A percentile compares a stretch with the other conserved stretches of the same genome.
phyloP scores from a whole-genome alignment of 164 flowering plant species.

The Kalanchoe fedtschenkoi region DNA sequence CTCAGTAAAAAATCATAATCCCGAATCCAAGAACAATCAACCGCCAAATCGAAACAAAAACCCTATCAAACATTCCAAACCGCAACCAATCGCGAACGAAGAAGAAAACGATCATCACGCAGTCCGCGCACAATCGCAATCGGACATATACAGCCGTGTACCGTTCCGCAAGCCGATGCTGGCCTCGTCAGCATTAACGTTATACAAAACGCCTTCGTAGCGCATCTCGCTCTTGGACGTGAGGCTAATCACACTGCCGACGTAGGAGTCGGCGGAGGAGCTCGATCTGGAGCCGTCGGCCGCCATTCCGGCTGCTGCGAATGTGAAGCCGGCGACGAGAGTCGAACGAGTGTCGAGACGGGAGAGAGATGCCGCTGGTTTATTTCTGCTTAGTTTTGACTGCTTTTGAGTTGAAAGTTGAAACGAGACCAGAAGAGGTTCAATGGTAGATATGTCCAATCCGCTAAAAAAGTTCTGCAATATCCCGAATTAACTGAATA shows the following conservation, averaged over 20 bases:
- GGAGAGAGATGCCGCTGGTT: no score
- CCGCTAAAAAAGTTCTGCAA: no score
- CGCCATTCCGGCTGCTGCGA: slow-evolving; percentile 27
- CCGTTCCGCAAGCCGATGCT: slow-evolving; percentile 78
- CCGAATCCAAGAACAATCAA: background rate
- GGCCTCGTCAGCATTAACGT: slow-evolving; percentile 86
- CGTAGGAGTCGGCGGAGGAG: slow-evolving; percentile 69
- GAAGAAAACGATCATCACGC: background rate
- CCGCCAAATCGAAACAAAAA: background rate
- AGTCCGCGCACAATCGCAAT: background rate
- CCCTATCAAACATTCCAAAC: background rate
- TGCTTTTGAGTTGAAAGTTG: background rate
- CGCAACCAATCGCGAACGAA: background rate
- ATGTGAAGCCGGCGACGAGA: background rate
- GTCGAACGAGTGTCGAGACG: background rate
- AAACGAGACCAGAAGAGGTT: background rate
- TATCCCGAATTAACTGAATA: no score
- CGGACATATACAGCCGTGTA: no score
- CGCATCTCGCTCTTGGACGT: slow-evolving; percentile 88
- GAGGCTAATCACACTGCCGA: slow-evolving; percentile 90
- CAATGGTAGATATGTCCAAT: slow-evolving; percentile 22
- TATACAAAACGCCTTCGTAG: slow-evolving; percentile 78
- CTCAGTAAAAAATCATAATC: background rate
- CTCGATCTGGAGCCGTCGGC: slow-evolving; percentile 46
- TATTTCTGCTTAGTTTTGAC: no score